Base-by-base conservation (phyloP, 176 grass and related monocot genomes). In the Typha latifolia region DNA sequence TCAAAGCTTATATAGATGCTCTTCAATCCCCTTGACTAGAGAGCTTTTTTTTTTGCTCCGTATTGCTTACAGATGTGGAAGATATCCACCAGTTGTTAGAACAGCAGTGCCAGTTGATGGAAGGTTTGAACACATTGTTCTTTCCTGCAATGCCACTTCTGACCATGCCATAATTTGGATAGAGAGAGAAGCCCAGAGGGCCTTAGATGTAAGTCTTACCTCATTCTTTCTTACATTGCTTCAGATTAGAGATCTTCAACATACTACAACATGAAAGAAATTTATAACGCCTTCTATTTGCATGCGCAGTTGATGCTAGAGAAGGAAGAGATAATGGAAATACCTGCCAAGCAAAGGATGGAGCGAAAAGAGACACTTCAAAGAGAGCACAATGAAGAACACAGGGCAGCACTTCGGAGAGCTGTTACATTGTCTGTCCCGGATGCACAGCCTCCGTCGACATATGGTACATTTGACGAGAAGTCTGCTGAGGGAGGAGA, bases 71-170 rank as follows among this genome's bases (percentile, higher is more conserved):
- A 96, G 92, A 79, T 96, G 82, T 20, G 82, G 88, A 56, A 96
- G 84, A 85, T 82, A 82, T 56, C 92, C 92, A 66, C 93, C 93
- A 13, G 78, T 96, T 23, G 83, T 96, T 48, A 89, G 87, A 84
- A 91, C 93, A 78, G 93, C 93, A 61, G 93, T 91, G 27, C 93
- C 93, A 0, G 93, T 96, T 13, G 88, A 96, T 74, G 93, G 93
- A 73, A 82, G 93, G 82, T 91, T 96, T 22, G 93, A 96, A 71
- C 88, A 91, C 49, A 86, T 96, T 29, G 80, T 96, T 55, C 88
- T 96, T 83, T 96, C 92, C 32, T 96, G 92, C 74, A 96, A 96
- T 7, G 93, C 93, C 56, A 96, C 88, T 32, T 74, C 66, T 53
- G 93, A 96, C 27, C 93, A 96, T 77, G 88, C 78, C 59, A 86